phyloP scores from a whole-genome alignment of 768 basidiomycete species.

The Tricholoma hemisulphureum region DNA sequence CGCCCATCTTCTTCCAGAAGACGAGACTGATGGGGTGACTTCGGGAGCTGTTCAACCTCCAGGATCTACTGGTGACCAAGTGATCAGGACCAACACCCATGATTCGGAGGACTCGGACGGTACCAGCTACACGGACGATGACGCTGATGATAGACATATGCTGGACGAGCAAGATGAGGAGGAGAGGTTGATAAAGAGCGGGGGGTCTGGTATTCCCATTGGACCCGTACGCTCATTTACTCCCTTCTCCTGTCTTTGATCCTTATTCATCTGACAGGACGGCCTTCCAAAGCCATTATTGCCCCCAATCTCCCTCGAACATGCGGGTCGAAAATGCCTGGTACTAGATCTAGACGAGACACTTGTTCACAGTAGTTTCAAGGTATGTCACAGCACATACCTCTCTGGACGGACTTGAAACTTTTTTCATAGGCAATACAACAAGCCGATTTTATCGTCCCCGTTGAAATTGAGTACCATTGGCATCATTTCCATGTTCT shows the following conservation, averaged over 20 bases:
- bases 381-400: constrained; percentile 50
- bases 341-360: constrained; percentile 98
- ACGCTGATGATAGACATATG: constrained; percentile 48
- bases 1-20: constrained; percentile 44
- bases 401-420: neutral
- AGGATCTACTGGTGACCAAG: constrained; percentile 63
- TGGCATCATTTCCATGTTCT: constrained; percentile 99
- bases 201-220: constrained; percentile 91
- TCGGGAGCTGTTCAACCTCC: constrained; percentile 90
- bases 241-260: neutral
- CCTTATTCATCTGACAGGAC: constrained; percentile 50
- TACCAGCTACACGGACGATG: constrained; percentile 66
- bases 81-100: constrained; percentile 36
- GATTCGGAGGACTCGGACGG: constrained; percentile 58
- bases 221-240: constrained; percentile 65
- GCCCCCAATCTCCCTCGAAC: constrained; percentile 75
- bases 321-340: constrained; percentile 91
- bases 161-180: constrained; percentile 84
- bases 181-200: constrained; percentile 79
- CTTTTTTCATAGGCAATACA: constrained; percentile 72
- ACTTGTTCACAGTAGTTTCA: constrained; percentile 97
- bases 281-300: constrained; percentile 82
- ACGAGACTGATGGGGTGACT: constrained; percentile 83
- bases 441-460: constrained; percentile 96
- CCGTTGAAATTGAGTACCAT: constrained; percentile 97